A percentile compares a stretch with the other conserved stretches of the same genome.
Evolutionary conservation across 139 green algal genomes (phyloP).

Genomic region (Coelastrella sp.): DNA sequence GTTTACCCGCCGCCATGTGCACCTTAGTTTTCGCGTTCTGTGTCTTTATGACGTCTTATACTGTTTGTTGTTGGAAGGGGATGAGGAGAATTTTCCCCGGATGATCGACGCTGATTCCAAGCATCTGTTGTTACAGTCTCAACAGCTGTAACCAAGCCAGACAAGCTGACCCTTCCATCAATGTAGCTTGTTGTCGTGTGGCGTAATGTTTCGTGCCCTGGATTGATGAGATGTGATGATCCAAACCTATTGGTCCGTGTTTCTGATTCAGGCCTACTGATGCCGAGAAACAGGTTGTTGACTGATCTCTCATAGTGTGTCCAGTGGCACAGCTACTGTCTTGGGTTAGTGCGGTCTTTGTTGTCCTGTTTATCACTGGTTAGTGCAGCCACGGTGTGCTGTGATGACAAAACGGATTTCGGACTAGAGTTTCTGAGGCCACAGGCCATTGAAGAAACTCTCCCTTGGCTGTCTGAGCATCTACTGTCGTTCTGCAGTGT

Average conservation of each 20-base stretch:
- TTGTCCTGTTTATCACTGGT: not conserved
- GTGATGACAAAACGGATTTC: constrained; percentile 78
- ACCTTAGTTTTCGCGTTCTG: not conserved
- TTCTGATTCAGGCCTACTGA: constrained; percentile 74
- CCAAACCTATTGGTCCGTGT: constrained; percentile 73
- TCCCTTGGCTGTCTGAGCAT: constrained; percentile 91
- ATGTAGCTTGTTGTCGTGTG: not conserved
- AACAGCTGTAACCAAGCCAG: constrained; percentile 65
- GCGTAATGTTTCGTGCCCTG: not conserved
- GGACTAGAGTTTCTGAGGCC: constrained; percentile 92
- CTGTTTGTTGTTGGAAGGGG: constrained; percentile 48
- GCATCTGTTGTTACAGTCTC: constrained; percentile 49
- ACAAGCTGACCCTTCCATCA: constrained; percentile 60
- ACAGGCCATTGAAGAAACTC: constrained; percentile 71
- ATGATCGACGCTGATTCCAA: constrained; percentile 67
- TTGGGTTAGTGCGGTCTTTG: not conserved
- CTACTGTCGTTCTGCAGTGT: not conserved
- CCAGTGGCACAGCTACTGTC: constrained; percentile 14
- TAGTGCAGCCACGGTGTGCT: constrained; percentile 13
- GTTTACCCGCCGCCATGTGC: not conserved
- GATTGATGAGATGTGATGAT: constrained; percentile 64
- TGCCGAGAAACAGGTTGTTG: constrained; percentile 71
- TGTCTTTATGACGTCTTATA: not conserved
- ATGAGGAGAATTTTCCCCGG: constrained; percentile 66
- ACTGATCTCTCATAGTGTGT: not conserved